Evolutionary conservation across 768 basidiomycete species (phyloP).

Genomic region (Stropharia rugosoannulata): DNA sequence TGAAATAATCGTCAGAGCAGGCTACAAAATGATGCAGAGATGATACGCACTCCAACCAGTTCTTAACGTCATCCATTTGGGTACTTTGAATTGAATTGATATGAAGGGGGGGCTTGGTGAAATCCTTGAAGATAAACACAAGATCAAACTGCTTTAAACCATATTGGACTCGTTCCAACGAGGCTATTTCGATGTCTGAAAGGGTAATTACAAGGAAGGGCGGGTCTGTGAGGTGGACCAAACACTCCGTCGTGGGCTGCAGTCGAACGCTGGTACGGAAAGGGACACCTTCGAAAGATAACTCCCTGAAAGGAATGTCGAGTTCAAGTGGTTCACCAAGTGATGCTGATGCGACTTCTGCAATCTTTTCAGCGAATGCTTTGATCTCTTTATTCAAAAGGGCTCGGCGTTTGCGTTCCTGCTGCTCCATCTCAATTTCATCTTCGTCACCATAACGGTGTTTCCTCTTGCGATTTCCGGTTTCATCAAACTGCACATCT

Average conservation of each 20-base stretch:
- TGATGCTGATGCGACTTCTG: slow-evolving; percentile 75
- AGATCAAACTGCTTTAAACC: slow-evolving; percentile 96
- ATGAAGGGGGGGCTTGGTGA: slow-evolving; percentile 87
- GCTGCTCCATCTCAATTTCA: slow-evolving; percentile 98
- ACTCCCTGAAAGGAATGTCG: slow-evolving; percentile 95
- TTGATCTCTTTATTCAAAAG: slow-evolving; percentile 94
- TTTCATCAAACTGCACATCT: slow-evolving; percentile 97
- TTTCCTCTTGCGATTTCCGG: slow-evolving; percentile 97
- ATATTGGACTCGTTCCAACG: slow-evolving; percentile 95
- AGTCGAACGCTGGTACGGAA: slow-evolving; percentile 92
- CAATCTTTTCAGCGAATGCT: slow-evolving; percentile 87
- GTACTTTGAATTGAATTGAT: slow-evolving; percentile 93
- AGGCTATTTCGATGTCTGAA: slow-evolving; percentile 93
- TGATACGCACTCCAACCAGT: slow-evolving; percentile 90
- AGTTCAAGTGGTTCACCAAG: slow-evolving; percentile 82
- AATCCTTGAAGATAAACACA: slow-evolving; percentile 96
- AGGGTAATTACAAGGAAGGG: slow-evolving; percentile 97
- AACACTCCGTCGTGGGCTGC: slow-evolving; percentile 95
- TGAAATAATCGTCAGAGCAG: slow-evolving; percentile 28
- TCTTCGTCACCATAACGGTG: slow-evolving; percentile 98
- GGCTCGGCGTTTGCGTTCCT: slow-evolving; percentile 87
- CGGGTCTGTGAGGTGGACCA: slow-evolving; percentile 92
- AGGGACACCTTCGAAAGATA: slow-evolving; percentile 96
- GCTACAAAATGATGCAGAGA: slow-evolving; percentile 1
- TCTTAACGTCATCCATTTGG: slow-evolving; percentile 96